Base-by-base conservation (phyloP, 2,329 filamentous ascomycete species). In the Raffaelea albimanens region DNA sequence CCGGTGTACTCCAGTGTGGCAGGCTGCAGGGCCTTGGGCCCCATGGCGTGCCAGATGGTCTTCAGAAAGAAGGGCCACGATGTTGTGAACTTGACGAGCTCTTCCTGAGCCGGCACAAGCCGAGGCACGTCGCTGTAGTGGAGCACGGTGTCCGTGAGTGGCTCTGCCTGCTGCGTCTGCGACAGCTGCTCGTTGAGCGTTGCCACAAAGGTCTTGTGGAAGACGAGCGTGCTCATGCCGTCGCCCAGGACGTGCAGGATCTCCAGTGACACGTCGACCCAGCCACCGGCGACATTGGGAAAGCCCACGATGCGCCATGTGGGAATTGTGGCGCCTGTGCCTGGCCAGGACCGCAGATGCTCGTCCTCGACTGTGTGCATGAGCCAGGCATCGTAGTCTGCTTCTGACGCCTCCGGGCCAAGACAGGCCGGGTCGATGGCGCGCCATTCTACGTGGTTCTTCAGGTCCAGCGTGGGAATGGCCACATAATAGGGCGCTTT, bases 201-300 rank as follows among this genome's bases (percentile, higher is more conserved):
- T 3, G 59, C 53, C 4, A 73, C 63, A 0, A 80, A 59, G 2
- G 64, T 60, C 25, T 64, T 58, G 51, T 80, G 76, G 52, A 81
- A 78, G 2, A 66, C 55, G 23, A 61, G 59, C 0, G 68, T 70
- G 52, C 70, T 69, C 13, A 67, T 61, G 1, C 77, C 77, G 52
- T 80, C 77, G 21, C 67, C 65, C 18, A 80, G 61, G 0, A 67
- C 63, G 53, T 80, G 76, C 51, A 80, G 76, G 31, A 64, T 73
- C 5, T 66, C 63, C 52, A 78, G 75, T 5, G 69, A 52, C 13
- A 75, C 50, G 43, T 76, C 67, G 23, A 60, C 39, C 31, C 68
- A 54, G 5, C 60, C 55, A 4, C 56, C 42, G 1, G 43, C 23
- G 2, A 51, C 46, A 2, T 54, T 50, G 23, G 59, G 55, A 20